Percentiles rank a stretch among this genome's conserved stretches.
Conservation (phyloP, 2,329 filamentous ascomycete species). For the Sporothrix pallida region DNA sequence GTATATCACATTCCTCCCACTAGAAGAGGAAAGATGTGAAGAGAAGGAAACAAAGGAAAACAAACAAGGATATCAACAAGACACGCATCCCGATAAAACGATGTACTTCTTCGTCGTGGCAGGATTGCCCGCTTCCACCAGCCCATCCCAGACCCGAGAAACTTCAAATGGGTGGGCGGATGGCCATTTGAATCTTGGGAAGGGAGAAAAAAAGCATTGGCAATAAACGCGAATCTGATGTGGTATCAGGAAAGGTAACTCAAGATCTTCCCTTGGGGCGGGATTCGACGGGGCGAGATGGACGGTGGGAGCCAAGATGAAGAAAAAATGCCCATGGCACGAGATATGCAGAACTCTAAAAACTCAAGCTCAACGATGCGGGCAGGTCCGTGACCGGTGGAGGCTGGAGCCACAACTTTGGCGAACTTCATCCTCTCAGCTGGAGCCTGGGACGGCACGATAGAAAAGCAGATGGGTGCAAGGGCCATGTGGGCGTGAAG, state of each 20-base stretch:
- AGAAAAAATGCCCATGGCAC: not conserved
- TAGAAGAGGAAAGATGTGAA: not conserved
- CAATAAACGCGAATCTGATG: not conserved
- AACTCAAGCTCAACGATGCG: not conserved
- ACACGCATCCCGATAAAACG: not conserved
- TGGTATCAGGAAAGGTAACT: conserved; percentile 13
- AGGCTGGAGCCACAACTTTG: not conserved
- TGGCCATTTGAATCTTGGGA: not conserved
- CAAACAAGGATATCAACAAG: not conserved
- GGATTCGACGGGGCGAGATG: not conserved
- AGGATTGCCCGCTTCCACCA: not conserved
- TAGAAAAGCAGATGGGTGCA: not conserved
- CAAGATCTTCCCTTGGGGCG: not conserved
- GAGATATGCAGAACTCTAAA: conserved; percentile 2
- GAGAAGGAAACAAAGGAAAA: not conserved
- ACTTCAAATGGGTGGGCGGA: not conserved
- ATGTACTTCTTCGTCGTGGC: not conserved
- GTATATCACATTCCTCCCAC: conserved; percentile 1
- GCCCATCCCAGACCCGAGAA: not conserved
- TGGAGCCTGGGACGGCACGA: not conserved
- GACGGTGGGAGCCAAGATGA: not conserved
- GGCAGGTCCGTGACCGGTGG: not conserved
- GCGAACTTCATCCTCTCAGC: not conserved
- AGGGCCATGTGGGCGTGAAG: not conserved
- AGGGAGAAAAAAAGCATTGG: not conserved